Base-by-base conservation (phyloP, 345 rosid genomes). In the Kernera saxatilis region DNA sequence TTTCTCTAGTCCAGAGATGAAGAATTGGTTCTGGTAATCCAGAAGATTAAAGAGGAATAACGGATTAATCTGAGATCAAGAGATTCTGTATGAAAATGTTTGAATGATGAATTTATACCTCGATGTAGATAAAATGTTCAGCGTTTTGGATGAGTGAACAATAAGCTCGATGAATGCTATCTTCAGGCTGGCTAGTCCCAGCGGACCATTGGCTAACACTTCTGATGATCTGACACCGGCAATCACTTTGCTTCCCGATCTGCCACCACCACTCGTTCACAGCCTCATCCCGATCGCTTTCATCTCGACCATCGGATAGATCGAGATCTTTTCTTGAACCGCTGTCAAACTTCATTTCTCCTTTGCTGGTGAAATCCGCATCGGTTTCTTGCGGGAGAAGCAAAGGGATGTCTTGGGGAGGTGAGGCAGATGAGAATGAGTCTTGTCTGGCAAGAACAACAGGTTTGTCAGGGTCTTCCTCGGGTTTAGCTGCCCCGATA, bases 181-280 rank as follows among this genome's bases (percentile, higher is more conserved):
- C 96, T 85, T 93, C 98, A 8, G 86, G 79, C 64, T 83, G 96
- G 67, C 88, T 85, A 14, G 88, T 85, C 68, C 98, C 98, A 5
- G 88, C 92, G 2, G 98, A 93, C 98, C 98, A 93, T 59, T 86
- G 96, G 74, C 94, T 80, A 48, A 84, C 94, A 72, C 98, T 93
- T 86, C 98, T 83, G 64, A 91, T 81, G 53, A 93, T 92, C 94
- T 93, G 98, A 81, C 97, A 89, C 40, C 17, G 45, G 29, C 97
- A 93, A 49, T 86, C 74, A 45, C 77, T 75, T 22, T 84, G 82
- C 69, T 64, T 73, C 67, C 44, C 89, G 67, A 49, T 87, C 83
- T 72, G 97, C 96, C 21, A 71, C 81, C 73, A 54, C 79, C 79
- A 76, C 18, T 62, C 52, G 27, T 69, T 69, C 46, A 29, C 40